Evolutionary conservation across 2,329 filamentous ascomycete species (phyloP).

Genomic region (Monosporascus sp.): DNA sequence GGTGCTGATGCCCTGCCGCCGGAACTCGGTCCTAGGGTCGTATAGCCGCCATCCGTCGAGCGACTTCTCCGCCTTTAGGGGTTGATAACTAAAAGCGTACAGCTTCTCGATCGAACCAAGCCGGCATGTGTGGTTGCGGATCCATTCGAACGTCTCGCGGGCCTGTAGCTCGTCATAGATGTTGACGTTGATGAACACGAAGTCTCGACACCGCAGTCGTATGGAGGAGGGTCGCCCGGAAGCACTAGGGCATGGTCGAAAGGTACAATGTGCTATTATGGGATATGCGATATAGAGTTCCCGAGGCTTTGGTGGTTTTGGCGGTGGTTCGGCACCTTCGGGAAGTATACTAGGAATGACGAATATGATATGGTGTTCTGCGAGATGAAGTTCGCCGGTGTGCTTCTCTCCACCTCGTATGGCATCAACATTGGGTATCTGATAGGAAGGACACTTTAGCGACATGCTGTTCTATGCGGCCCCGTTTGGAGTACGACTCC

Average conservation of each 20-base stretch:
- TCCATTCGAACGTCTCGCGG: constrained; percentile 81
- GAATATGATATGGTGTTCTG: constrained; percentile 54
- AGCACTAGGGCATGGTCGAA: constrained; percentile 65
- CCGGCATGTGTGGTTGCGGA: constrained; percentile 75
- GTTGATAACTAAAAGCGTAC: constrained; percentile 82
- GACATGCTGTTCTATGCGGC: constrained; percentile 1
- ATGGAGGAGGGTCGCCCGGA: constrained; percentile 74
- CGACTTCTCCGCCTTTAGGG: constrained; percentile 65
- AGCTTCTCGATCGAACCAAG: constrained; percentile 80
- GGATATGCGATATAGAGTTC: constrained; percentile 95
- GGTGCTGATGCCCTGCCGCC: constrained; percentile 78
- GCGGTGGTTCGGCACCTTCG: constrained; percentile 12
- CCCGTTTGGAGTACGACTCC: no score
- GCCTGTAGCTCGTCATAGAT: constrained; percentile 71
- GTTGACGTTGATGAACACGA: constrained; percentile 88
- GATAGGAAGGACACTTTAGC: constrained; percentile 6
- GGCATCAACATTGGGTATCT: constrained; percentile 59
- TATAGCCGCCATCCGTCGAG: constrained; percentile 82
- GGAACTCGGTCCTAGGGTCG: constrained; percentile 79
- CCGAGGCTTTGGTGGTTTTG: constrained; percentile 31
- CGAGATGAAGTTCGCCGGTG: constrained; percentile 53
- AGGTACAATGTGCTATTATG: constrained; percentile 76
- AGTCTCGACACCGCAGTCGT: constrained; percentile 85
- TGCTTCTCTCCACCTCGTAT: constrained; percentile 54
- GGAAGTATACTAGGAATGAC: constrained; percentile 17